Conservation (phyloP, 306 rosid genomes). For the Sphenostylis stenocarpa region DNA sequence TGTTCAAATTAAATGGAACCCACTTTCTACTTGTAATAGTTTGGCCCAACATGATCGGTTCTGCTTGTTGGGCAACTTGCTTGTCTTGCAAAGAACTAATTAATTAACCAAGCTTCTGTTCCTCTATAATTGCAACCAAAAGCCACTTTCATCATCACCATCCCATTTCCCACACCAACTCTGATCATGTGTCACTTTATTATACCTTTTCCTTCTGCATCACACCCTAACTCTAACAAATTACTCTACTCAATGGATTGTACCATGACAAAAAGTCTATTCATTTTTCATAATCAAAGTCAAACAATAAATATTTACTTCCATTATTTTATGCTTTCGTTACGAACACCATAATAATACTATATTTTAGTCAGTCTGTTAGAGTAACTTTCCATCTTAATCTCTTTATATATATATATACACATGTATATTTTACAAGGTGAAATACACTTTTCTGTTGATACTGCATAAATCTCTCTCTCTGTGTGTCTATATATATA, state of each 20-base stretch:
- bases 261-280: no score
- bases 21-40: slow-evolving; percentile 41
- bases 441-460: no score
- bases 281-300: no score
- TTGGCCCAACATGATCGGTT: slow-evolving; percentile 19
- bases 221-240: background rate
- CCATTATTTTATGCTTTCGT: no score
- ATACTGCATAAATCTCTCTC: no score
- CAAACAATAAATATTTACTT: no score
- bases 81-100: background rate
- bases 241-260: background rate
- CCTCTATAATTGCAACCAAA: slow-evolving; percentile 27
- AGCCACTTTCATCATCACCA: background rate
- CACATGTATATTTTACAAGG: no score
- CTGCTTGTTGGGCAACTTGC: slow-evolving; percentile 32
- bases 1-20: slow-evolving; percentile 34
- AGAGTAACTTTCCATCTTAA: no score
- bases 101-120: background rate
- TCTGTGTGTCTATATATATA: no score
- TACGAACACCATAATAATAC: no score
- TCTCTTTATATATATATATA: no score
- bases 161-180: slow-evolving; percentile 11
- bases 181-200: slow-evolving; percentile 8
- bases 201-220: background rate
- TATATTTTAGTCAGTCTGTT: no score